A percentile compares a stretch with the other conserved stretches of the same genome.
Evolutionary conservation across 768 basidiomycete species (phyloP).

Genomic region (Mycena albidolilacea): DNA sequence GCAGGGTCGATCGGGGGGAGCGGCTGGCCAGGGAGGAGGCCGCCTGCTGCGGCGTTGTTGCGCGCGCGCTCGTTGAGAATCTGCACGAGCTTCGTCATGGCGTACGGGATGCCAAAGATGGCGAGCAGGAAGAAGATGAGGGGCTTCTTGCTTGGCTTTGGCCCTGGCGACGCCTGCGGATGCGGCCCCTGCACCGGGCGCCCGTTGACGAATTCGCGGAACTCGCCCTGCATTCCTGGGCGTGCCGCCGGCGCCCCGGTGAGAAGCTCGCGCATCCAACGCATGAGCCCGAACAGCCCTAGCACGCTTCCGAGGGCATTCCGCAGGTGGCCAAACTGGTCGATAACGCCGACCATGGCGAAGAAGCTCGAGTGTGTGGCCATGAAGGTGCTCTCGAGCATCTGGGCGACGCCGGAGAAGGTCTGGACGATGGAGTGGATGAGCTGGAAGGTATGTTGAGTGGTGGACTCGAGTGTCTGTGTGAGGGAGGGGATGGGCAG

Average conservation of each 20-base stretch:
- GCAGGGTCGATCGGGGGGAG: slow-evolving; percentile 83
- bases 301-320: slow-evolving; percentile 95
- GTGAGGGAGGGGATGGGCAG: slow-evolving; percentile 79
- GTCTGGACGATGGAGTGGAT: slow-evolving; percentile 96
- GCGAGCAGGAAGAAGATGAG: slow-evolving; percentile 94
- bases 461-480: slow-evolving; percentile 90
- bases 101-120: slow-evolving; percentile 92
- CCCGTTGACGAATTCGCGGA: slow-evolving; percentile 82
- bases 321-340: slow-evolving; percentile 93
- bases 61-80: slow-evolving; percentile 78
- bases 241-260: slow-evolving; percentile 53
- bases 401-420: slow-evolving; percentile 94
- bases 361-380: slow-evolving; percentile 97
- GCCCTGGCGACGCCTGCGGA: slow-evolving; percentile 52
- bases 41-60: slow-evolving; percentile 57
- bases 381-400: slow-evolving; percentile 98
- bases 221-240: slow-evolving; percentile 70
- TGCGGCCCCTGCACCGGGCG: slow-evolving; percentile 65
- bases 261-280: slow-evolving; percentile 84
- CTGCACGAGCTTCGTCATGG: slow-evolving; percentile 91
- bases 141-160: slow-evolving; percentile 89
- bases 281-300: slow-evolving; percentile 89
- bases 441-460: slow-evolving; percentile 93
- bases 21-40: slow-evolving; percentile 53
- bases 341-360: slow-evolving; percentile 96